These are phyloP conservation scores for Trichocladium antarcticum DNA, from an alignment of 495 filamentous ascomycete species.

Conservation along the genomic window DNA sequence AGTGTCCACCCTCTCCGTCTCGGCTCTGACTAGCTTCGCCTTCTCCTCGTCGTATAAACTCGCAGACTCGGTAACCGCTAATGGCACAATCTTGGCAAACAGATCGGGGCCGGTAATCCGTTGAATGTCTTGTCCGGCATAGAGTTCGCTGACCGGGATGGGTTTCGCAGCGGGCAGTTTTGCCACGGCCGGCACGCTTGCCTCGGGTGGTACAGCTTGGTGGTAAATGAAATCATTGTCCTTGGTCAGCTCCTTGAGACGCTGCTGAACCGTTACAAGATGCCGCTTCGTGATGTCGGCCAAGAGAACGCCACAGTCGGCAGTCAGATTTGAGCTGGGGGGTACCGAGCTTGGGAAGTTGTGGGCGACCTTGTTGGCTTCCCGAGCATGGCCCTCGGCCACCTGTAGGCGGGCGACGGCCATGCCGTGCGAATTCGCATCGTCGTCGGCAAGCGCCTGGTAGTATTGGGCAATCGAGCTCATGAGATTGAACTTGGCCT, in stretches of 20 bases:
- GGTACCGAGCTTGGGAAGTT: slow-evolving; percentile 71
- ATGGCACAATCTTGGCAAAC: slow-evolving; percentile 91
- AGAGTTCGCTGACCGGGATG: slow-evolving; percentile 91
- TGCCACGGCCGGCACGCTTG: slow-evolving; percentile 63
- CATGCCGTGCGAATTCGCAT: slow-evolving; percentile 74
- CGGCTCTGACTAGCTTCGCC: slow-evolving; percentile 85
- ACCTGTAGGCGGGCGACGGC: slow-evolving; percentile 75
- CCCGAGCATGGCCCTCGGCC: slow-evolving; percentile 62
- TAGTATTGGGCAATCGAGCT: slow-evolving; percentile 83
- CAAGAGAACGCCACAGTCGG: slow-evolving; percentile 65
- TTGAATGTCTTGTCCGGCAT: slow-evolving; percentile 93
- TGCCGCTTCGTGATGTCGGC: slow-evolving; percentile 75
- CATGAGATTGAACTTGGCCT: slow-evolving; percentile 81
- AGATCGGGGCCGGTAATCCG: slow-evolving; percentile 94
- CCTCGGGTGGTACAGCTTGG: slow-evolving; percentile 77
- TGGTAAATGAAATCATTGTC: slow-evolving; percentile 99
- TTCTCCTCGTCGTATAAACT: slow-evolving; percentile 98
- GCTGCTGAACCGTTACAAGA: slow-evolving; percentile 66
- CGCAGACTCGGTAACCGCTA: slow-evolving; percentile 91
- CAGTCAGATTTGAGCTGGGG: slow-evolving; percentile 67
- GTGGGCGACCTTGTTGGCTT: slow-evolving; percentile 66
- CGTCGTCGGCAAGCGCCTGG: slow-evolving; percentile 84
- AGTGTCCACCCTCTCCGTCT: slow-evolving; percentile 81
- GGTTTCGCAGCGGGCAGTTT: slow-evolving; percentile 97
- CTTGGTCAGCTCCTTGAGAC: slow-evolving; percentile 61